These are phyloP conservation scores for Epichloe gansuensis DNA, from an alignment of 2,329 filamentous ascomycete genomes.

Conservation along the genomic window DNA sequence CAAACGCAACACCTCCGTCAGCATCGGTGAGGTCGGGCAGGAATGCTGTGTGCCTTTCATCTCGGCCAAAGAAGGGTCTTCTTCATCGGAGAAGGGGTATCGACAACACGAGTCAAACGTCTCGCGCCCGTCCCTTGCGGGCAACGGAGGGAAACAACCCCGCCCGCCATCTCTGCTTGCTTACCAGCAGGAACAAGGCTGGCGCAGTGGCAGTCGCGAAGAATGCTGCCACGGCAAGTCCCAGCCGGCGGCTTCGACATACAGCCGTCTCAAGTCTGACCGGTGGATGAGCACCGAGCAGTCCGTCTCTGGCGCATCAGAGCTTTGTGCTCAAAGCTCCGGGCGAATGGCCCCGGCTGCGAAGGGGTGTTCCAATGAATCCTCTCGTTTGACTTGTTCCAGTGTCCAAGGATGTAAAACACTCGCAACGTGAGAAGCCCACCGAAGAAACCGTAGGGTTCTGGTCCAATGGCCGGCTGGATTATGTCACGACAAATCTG, in stretches of 20 bases:
- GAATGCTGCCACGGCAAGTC: too few relatives aligned
- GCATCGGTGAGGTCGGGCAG: conserved; percentile 12
- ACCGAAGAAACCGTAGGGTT: not conserved
- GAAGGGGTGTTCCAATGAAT: not conserved
- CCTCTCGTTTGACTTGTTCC: not conserved
- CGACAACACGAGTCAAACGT: too few relatives aligned
- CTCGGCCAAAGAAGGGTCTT: not conserved
- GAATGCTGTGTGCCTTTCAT: conserved; percentile 10
- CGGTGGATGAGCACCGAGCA: too few relatives aligned
- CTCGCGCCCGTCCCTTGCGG: not conserved
- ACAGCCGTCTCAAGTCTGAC: not conserved
- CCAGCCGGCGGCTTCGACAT: too few relatives aligned
- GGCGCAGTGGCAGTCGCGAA: too few relatives aligned
- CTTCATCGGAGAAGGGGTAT: not conserved
- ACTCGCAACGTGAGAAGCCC: not conserved
- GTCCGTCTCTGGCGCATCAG: too few relatives aligned
- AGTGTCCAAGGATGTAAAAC: not conserved
- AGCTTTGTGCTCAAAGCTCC: too few relatives aligned
- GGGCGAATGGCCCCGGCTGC: too few relatives aligned
- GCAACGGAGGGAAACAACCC: not conserved
- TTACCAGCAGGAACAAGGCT: too few relatives aligned
- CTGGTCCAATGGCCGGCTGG: not conserved
- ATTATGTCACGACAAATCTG: too few relatives aligned
- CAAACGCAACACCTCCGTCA: conserved; percentile 8
- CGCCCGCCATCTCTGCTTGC: too few relatives aligned